Base-by-base conservation (phyloP, 768 basidiomycete species). In the Russula abietina region DNA sequence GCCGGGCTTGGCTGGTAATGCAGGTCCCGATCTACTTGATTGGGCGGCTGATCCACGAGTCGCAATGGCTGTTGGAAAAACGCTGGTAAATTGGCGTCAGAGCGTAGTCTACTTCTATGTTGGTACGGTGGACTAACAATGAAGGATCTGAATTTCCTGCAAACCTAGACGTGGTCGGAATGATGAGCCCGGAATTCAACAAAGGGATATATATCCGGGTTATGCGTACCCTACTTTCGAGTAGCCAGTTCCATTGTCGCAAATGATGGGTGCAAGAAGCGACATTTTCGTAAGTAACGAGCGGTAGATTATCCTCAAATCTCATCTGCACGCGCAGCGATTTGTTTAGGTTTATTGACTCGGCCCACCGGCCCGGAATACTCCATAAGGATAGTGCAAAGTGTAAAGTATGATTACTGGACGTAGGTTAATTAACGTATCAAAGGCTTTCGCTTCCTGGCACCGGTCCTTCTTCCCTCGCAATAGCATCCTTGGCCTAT, bases 141-240 rank as follows among this genome's bases (percentile, higher is more conserved):
- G 96, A 98, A 22, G 97, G 97, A 77, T 98, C 95, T 51, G 93
- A 97, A 77, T 99, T 99, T 58, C 96, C 96, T 49, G 97, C 95
- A 76, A 97, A 98, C 39, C 96, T 95, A 70, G 5, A 58, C 30
- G 38, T 19, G 24, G 24, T 48, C 28, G 51, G 53, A 53, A 65
- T 28, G n/a, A 32, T 19, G 36, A 53, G 52, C 28, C 8, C 22
- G 7, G 4, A 41, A 55, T 54, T 39, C 10, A 12, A 43, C 16
- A 33, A 1, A 30, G 17, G 16, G 10, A 26, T 32, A 26, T 9
- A 36, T 9, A 45, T 28, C 56, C 46, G 50, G 38, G 22, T 26
- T 14, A n/a, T 48, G 75, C 87, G 49, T 73, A 94, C 93, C 95
- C 96, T 75, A 98, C 88, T 83, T 98, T 98, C 12, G 95, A 96